phyloP scores from a whole-genome alignment of 2,329 filamentous ascomycete species.

The Scopulariopsis brevicaulis region DNA sequence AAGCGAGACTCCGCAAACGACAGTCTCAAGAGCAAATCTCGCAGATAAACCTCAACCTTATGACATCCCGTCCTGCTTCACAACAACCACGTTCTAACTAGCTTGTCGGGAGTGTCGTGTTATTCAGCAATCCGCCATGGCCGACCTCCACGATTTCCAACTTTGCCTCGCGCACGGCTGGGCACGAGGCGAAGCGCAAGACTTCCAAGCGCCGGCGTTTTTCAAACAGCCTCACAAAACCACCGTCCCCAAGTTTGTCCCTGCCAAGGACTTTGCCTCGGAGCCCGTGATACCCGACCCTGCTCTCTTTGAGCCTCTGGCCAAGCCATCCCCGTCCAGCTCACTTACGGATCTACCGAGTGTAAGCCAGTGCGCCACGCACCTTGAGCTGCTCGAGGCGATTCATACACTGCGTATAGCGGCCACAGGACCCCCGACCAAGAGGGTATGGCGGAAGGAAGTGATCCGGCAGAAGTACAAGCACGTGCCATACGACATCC shows the following conservation, averaged over 20 bases:
- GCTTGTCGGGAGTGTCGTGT: too few species aligned
- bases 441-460: not conserved
- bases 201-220: not conserved
- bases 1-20: too few species aligned
- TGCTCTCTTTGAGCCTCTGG: not conserved
- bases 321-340: not conserved
- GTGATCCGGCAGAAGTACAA: not conserved
- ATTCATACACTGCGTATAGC: slow-evolving; percentile 34
- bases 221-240: not conserved
- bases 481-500: not conserved
- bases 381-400: slow-evolving; percentile 48
- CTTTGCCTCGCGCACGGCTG: not conserved
- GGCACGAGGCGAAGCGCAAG: not conserved
- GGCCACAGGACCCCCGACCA: not conserved
- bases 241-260: not conserved
- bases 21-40: too few species aligned
- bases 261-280: not conserved
- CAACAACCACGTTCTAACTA: too few species aligned
- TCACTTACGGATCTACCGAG: not conserved
- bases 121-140: not conserved
- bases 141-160: not conserved
- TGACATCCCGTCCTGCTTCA: too few species aligned
- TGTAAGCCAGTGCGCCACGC: slow-evolving; percentile 31
- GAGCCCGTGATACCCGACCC: not conserved
- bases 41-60: too few species aligned